Conservation (phyloP, 805 yeast genomes). For the Hanseniaspora lindneri region DNA sequence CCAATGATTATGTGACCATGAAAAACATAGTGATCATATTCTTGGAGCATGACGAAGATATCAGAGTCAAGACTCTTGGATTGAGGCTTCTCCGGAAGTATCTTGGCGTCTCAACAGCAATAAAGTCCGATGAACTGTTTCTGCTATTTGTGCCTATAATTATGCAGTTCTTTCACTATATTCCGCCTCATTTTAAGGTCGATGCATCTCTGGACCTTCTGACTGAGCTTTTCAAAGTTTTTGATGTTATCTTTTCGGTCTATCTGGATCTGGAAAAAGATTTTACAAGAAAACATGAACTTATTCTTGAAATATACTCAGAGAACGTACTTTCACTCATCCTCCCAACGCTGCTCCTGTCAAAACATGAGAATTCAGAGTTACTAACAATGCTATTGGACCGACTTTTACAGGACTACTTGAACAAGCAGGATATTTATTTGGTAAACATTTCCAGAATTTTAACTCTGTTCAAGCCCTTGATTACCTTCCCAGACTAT, state of each 20-base stretch:
- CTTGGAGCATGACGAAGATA: not conserved
- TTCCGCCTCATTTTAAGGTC: slow-evolving; percentile 6
- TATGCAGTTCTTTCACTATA: slow-evolving; percentile 4
- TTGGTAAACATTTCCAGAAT: slow-evolving; percentile 6
- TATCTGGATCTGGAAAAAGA: not conserved
- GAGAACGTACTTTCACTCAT: slow-evolving; percentile 7
- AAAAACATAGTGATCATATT: slow-evolving; percentile 1
- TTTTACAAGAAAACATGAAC: not conserved
- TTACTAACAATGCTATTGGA: not conserved
- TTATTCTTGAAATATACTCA: not conserved
- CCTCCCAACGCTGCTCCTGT: slow-evolving; percentile 1
- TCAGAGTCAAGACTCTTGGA: slow-evolving; percentile 4
- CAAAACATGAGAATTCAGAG: not conserved
- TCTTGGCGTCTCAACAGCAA: no score
- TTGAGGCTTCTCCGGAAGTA: not conserved
- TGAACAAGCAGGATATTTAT: not conserved
- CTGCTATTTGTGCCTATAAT: slow-evolving; percentile 6
- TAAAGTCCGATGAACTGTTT: not conserved
- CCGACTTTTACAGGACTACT: not conserved
- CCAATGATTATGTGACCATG: not conserved
- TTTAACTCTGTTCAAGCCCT: not conserved
- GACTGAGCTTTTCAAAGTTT: not conserved
- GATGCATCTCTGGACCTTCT: not conserved
- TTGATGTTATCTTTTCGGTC: not conserved
- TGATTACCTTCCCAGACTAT: slow-evolving; percentile 6